These are phyloP conservation scores for Pythium myriotylum DNA, from an alignment of 352 stramenopile species.

Conservation along the genomic window DNA sequence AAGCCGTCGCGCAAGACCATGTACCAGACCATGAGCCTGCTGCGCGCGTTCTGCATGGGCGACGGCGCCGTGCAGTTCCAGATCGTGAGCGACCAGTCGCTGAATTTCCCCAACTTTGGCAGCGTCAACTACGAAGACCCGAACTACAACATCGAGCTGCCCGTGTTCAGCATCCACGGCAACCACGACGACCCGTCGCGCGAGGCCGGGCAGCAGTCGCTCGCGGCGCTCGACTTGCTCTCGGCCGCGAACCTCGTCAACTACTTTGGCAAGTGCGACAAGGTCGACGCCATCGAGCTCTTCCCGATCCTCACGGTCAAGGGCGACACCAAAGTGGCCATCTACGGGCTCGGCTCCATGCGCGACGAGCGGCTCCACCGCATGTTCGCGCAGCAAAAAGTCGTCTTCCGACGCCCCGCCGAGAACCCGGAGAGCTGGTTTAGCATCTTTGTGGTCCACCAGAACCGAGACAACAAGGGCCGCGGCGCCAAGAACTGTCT, in stretches of 20 bases:
- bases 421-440: slow-evolving; percentile 91
- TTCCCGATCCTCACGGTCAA: slow-evolving; percentile 97
- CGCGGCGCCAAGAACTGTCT: slow-evolving; percentile 96
- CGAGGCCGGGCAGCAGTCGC: slow-evolving; percentile 84
- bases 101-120: slow-evolving; percentile 91
- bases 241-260: slow-evolving; percentile 97
- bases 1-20: slow-evolving; percentile 96
- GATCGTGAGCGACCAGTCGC: slow-evolving; percentile 89
- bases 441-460: slow-evolving; percentile 99
- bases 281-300: slow-evolving; percentile 95
- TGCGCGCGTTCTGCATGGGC: slow-evolving; percentile 95
- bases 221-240: slow-evolving; percentile 96
- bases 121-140: slow-evolving; percentile 98
- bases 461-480: slow-evolving; percentile 96
- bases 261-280: slow-evolving; percentile 96
- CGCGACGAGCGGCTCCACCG: slow-evolving; percentile 97
- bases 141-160: slow-evolving; percentile 94
- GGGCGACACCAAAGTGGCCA: slow-evolving; percentile 92
- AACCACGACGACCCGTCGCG: slow-evolving; percentile 99
- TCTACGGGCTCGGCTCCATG: slow-evolving; percentile 99
- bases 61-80: slow-evolving; percentile 84
- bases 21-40: slow-evolving; percentile 96
- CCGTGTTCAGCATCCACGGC: slow-evolving; percentile 98
- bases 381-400: slow-evolving; percentile 96
- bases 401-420: slow-evolving; percentile 91